Base-by-base conservation (phyloP, 345 rosid species). In the Turritis glabra region DNA sequence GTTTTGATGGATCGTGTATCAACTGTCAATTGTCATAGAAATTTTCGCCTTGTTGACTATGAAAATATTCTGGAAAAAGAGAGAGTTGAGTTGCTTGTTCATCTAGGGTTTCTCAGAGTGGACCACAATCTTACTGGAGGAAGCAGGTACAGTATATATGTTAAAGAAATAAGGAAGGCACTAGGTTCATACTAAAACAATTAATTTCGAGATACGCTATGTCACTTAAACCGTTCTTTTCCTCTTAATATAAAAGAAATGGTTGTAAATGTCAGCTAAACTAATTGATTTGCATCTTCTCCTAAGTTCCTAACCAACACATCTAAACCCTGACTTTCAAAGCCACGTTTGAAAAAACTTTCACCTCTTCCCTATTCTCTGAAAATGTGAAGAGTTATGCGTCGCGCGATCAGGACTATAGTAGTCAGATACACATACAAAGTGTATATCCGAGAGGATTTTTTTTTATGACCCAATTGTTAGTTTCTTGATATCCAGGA, bases 301-400 rank as follows among this genome's bases (percentile, higher is more conserved):
- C 62, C 68, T 56, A 10, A 78, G 87, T 87, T 89, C 88, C 91
- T 85, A 89, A 88, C 97, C 88, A 80, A 87, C 78, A 80, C 87
- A 88, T 85, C 90, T 84, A 90, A 85, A 82, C 87, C 78, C 84
- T 76, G 89, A 87, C 90, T 89, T 88, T 66, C 33, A 74, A 64
- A 79, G 85, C 82, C 47, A 47, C 13, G 17, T 67, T 52, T 69
- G 58, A 35, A 26, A 21, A 51, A 37, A 5, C 11, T 3, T 33
- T 46, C 41, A 46, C 30, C 35, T 60, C 61, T 32, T n/a, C 70
- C 2, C 5, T 47, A 18, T 74, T 60, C 6, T 67, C 53, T 67
- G 61, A 19, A 27, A 1, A 37, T 57, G 52, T 57, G 19, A 66
- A 54, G 41, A 54, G 8, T 35, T 18, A 52, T 52, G 53, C 41